Evolutionary conservation across 331 rosid species (phyloP).

Genomic region (Spiraea crenata): DNA sequence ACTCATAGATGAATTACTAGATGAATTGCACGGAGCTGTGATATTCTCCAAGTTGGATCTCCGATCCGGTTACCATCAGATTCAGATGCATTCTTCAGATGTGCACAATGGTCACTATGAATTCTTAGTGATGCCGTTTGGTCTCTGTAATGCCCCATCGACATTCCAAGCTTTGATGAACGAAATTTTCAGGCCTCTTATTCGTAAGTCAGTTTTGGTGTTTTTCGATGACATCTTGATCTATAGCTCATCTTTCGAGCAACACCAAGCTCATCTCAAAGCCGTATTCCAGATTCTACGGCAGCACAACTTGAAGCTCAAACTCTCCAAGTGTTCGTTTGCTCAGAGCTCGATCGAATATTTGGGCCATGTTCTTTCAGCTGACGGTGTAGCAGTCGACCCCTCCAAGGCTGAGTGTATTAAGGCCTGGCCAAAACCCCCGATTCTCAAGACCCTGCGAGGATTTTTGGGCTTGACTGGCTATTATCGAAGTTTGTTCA

Average conservation of each 20-base stretch:
- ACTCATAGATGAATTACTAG: background rate
- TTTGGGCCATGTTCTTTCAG: background rate
- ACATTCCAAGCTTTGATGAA: background rate
- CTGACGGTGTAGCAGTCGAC: background rate
- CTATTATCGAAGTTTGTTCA: background rate
- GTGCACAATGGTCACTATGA: background rate
- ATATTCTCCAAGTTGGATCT: background rate
- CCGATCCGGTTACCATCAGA: background rate
- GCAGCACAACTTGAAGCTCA: background rate
- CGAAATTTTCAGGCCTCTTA: fast-evolving
- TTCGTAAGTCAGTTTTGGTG: background rate
- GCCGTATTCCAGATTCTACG: background rate
- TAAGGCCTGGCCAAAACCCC: background rate
- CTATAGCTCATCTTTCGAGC: background rate
- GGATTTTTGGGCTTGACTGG: background rate
- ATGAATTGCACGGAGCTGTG: background rate
- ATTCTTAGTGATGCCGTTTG: background rate
- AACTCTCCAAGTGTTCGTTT: background rate
- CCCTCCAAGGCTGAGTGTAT: background rate
- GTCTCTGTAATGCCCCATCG: background rate
- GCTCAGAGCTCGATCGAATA: background rate
- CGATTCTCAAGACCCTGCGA: background rate
- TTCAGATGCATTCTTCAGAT: fast-evolving
- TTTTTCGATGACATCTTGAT: background rate
- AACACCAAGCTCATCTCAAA: fast-evolving